Percentiles rank a stretch among this genome's conserved stretches.
These are phyloP conservation scores for Rhodotorula kratochvilovae DNA, from an alignment of 768 basidiomycete species.

Conservation along the genomic window DNA sequence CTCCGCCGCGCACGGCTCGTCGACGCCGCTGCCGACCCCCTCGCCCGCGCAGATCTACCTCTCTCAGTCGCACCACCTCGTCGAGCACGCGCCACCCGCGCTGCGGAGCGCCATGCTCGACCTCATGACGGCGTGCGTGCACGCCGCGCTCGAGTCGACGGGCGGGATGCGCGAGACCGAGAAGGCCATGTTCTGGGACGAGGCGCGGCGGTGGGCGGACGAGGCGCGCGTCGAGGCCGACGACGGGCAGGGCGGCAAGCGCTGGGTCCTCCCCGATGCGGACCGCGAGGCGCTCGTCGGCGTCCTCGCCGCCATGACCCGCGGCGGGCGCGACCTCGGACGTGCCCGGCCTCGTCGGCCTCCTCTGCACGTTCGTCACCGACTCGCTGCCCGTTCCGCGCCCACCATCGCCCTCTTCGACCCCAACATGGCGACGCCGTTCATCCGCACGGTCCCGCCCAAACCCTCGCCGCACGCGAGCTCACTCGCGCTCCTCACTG, in stretches of 20 bases:
- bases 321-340: constrained; percentile 41
- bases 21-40: constrained; percentile 5
- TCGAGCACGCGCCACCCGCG: background rate
- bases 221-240: constrained; percentile 31
- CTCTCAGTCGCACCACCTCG: constrained; percentile 31
- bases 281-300: constrained; percentile 40
- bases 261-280: constrained; percentile 12
- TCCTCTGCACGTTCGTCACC: constrained; percentile 40
- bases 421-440: constrained; percentile 41
- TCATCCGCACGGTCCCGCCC: constrained; percentile 32
- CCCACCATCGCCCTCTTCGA: constrained; percentile 41
- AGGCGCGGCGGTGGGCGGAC: constrained; percentile 36
- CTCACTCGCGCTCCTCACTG: constrained; percentile 41
- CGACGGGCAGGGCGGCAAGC: constrained; percentile 23
- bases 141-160: constrained; percentile 29
- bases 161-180: constrained; percentile 36
- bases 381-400: constrained; percentile 34
- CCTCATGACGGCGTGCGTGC: constrained; percentile 30
- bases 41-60: constrained; percentile 38
- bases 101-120: constrained; percentile 26
- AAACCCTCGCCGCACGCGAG: constrained; percentile 28
- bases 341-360: constrained; percentile 41
- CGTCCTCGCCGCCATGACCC: constrained; percentile 35
- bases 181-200: constrained; percentile 40
- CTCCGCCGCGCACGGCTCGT: background rate